Base-by-base conservation (phyloP, 78 protist genomes). In the Dictyostelium citrinum region DNA sequence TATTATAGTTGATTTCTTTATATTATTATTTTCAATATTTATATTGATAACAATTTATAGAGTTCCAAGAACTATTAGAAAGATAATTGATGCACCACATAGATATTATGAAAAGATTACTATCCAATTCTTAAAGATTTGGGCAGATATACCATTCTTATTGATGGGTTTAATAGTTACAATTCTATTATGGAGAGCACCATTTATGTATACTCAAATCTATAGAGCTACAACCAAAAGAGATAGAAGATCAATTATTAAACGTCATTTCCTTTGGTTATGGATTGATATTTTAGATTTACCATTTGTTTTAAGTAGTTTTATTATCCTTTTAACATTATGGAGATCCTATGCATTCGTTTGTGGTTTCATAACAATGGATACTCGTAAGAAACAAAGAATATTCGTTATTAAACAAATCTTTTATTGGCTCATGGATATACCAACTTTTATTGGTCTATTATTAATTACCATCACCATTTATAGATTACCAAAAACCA, bases 231-330 rank as follows among this genome's bases (percentile, higher is more conserved):
- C 46, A 2, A 22, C n/a, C 5, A 60, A 72, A 9, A 17, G 58
- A 20, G 37, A 24, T 8, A 24, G 81, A 31, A 75, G 81, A 61
- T 5, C 31, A 8, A 70, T 70, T 31, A 71, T 45, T 14, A 49
- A 39, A 29, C 82, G 85, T 27, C 96, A 94, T 41, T 94, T 94
- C 70, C 81, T 85, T 12, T 55, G 41, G 77, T 29, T 94, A 33
- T 94, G 88, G 29, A n/a, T 94, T 55, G 96, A 94, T 58, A 24
- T 94, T 27, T n/a, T 94, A 33, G 96, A 94, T 35, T n/a, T 60
- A 9, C 96, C 96, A 76, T 94, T 94, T 82, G 49, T 83, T 8
- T 17, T 94, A 4, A 11, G 46, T 11, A 79, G 95, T 14, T n/a
- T 94, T 4, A 37, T 94, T 24, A 94, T 94, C 3, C 43, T 94